Conservation (phyloP, 2,329 filamentous ascomycete species). For the Botryosphaeria agaves region DNA sequence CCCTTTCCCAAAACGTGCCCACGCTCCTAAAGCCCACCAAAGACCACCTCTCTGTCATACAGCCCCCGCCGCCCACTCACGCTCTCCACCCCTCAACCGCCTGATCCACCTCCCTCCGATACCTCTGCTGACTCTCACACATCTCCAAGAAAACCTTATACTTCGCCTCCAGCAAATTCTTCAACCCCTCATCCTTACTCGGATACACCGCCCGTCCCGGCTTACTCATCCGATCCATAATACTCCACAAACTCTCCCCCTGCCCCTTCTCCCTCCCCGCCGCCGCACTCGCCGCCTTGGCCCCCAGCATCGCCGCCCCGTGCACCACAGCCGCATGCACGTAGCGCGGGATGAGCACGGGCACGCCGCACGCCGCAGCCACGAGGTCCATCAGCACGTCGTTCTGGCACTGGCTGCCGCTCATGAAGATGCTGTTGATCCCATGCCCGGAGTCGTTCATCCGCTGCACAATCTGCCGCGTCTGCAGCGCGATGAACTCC, state of each 20-base stretch:
- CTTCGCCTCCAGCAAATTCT: slow-evolving; percentile 68
- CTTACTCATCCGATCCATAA: slow-evolving; percentile 97
- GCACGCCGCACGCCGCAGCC: slow-evolving; percentile 79
- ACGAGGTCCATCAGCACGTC: slow-evolving; percentile 80
- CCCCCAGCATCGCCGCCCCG: slow-evolving; percentile 95
- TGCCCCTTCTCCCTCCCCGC: slow-evolving; percentile 64
- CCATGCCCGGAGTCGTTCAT: slow-evolving; percentile 86
- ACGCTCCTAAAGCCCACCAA: too few species aligned
- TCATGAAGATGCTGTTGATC: slow-evolving; percentile 95
- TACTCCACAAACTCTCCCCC: slow-evolving; percentile 80
- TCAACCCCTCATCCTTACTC: slow-evolving; percentile 52
- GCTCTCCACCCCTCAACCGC: slow-evolving; percentile 19
- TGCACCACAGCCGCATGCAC: slow-evolving; percentile 93
- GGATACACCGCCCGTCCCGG: slow-evolving; percentile 71
- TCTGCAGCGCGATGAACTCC: slow-evolving; percentile 97
- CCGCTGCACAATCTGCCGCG: slow-evolving; percentile 79
- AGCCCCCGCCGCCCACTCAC: too few species aligned
- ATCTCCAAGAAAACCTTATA: slow-evolving; percentile 94
- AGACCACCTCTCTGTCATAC: too few species aligned
- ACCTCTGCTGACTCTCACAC: slow-evolving; percentile 68
- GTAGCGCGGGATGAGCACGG: slow-evolving; percentile 83
- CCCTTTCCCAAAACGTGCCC: too few species aligned
- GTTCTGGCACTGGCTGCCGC: slow-evolving; percentile 93
- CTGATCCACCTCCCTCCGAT: slow-evolving; percentile 60
- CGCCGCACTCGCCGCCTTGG: slow-evolving; percentile 45